A percentile compares a stretch with the other conserved stretches of the same genome.
These are phyloP conservation scores for Rhodamnia argentea DNA, from an alignment of 345 rosid genomes.

Conservation along the genomic window DNA sequence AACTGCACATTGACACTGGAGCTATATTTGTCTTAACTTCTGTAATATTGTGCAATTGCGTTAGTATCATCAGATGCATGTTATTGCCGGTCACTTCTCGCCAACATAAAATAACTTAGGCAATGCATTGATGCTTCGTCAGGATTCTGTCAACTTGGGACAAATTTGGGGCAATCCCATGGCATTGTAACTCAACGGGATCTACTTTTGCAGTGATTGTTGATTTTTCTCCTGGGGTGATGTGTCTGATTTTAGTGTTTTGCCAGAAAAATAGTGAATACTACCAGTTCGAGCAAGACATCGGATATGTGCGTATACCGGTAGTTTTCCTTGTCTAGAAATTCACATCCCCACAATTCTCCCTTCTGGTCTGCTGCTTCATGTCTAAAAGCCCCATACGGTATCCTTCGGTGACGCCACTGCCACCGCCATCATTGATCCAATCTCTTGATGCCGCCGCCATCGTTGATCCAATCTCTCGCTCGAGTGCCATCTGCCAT, in stretches of 20 bases:
- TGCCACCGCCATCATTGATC: background rate
- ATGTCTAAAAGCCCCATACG: background rate
- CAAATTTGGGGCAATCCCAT: background rate
- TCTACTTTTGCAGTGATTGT: background rate
- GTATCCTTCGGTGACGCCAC: background rate
- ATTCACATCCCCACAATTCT: background rate
- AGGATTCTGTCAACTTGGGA: background rate
- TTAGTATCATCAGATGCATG: background rate
- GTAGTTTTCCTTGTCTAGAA: background rate
- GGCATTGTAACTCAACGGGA: background rate
- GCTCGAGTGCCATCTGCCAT: background rate
- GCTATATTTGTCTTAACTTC: background rate
- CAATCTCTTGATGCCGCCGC: background rate
- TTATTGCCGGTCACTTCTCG: background rate
- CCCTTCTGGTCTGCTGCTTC: background rate
- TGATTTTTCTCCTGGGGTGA: background rate
- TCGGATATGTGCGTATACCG: background rate
- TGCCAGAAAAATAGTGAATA: background rate
- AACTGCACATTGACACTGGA: background rate
- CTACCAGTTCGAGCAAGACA: background rate
- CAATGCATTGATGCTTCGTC: background rate
- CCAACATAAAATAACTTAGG: background rate
- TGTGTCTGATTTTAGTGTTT: background rate
- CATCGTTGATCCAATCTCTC: background rate
- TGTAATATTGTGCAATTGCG: background rate